Percentiles rank a stretch among this genome's conserved stretches.
phyloP scores from a whole-genome alignment of 805 yeast genomes.

The Schwanniomyces polymorphus region DNA sequence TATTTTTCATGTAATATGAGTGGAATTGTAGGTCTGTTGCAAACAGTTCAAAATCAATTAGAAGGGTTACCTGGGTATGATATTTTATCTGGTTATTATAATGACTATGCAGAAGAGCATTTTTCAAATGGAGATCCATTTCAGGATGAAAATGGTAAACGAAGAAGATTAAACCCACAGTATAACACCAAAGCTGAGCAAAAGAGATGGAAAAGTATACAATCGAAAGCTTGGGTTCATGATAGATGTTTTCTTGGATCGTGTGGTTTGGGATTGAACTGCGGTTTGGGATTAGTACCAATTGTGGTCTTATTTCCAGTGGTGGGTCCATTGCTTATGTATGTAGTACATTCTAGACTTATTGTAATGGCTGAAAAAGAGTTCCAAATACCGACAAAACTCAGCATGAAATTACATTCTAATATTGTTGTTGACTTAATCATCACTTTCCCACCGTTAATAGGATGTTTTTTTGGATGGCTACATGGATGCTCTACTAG shows the following conservation, averaged over 20 bases:
- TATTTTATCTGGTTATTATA: conserved; percentile 55
- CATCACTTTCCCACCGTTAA: conserved; percentile 73
- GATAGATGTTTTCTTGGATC: conserved; percentile 84
- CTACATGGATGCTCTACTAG: conserved; percentile 83
- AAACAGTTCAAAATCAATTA: conserved; percentile 19
- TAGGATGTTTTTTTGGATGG: conserved; percentile 81
- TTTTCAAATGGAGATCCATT: conserved; percentile 68
- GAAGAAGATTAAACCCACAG: conserved; percentile 60
- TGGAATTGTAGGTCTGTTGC: conserved; percentile 8
- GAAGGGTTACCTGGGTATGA: conserved; percentile 58
- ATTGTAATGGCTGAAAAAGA: conserved; percentile 58
- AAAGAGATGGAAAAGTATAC: conserved; percentile 71
- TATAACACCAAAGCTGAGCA: conserved; percentile 53
- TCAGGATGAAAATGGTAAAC: conserved; percentile 57
- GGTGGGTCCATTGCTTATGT: conserved; percentile 84
- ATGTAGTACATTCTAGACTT: conserved; percentile 70
- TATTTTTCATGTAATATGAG: conserved; percentile 11
- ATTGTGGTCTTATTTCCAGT: conserved; percentile 67
- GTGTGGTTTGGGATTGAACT: conserved; percentile 59
- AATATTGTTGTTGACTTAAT: conserved; percentile 74
- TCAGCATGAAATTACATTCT: conserved; percentile 70
- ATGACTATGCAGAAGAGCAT: conserved; percentile 66
- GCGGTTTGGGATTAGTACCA: conserved; percentile 81
- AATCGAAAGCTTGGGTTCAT: conserved; percentile 80
- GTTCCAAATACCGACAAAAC: conserved; percentile 55